Conservation (phyloP, 2,329 filamentous ascomycete species). For the Fusarium sp. region DNA sequence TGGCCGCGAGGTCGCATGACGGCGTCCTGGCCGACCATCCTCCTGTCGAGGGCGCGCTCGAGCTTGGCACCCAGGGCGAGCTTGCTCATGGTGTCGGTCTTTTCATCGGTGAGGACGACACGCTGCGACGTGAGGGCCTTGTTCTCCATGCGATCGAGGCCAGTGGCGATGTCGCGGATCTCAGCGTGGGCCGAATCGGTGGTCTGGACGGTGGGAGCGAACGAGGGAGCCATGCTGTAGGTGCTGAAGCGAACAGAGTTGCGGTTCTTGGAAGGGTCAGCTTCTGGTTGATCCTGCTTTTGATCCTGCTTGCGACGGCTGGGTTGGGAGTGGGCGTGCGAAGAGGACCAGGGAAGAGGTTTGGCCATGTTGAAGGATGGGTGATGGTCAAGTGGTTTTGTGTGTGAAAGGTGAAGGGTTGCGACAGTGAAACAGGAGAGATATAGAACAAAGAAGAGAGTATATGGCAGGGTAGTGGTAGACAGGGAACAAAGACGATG, state of each 20-base stretch:
- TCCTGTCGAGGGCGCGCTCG: slow-evolving; percentile 84
- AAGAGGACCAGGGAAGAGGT: slow-evolving; percentile 29
- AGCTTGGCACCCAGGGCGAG: slow-evolving; percentile 91
- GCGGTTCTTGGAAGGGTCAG: slow-evolving; percentile 56
- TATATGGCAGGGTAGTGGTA: not conserved
- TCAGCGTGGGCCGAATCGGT: slow-evolving; percentile 68
- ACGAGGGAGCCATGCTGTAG: slow-evolving; percentile 69
- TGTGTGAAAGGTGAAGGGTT: not conserved
- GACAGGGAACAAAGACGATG: slow-evolving; percentile 7
- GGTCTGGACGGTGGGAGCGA: slow-evolving; percentile 69
- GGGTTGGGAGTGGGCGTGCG: slow-evolving; percentile 29
- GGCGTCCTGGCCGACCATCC: slow-evolving; percentile 91
- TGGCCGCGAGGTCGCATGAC: slow-evolving; percentile 74
- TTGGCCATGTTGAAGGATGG: slow-evolving; percentile 34
- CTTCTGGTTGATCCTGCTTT: slow-evolving; percentile 27
- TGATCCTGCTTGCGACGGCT: slow-evolving; percentile 29
- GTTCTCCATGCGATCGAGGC: slow-evolving; percentile 90
- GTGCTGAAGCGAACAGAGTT: slow-evolving; percentile 70
- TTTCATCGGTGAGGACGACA: slow-evolving; percentile 77
- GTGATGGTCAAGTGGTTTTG: slow-evolving; percentile 16
- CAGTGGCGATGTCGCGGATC: slow-evolving; percentile 78
- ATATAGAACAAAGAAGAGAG: not conserved
- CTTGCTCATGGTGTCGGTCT: slow-evolving; percentile 85
- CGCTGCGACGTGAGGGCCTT: slow-evolving; percentile 86
- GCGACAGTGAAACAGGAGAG: slow-evolving; percentile 16